Base-by-base conservation (phyloP, 163 green algal genomes). In the Scenedesmus sp. region DNA sequence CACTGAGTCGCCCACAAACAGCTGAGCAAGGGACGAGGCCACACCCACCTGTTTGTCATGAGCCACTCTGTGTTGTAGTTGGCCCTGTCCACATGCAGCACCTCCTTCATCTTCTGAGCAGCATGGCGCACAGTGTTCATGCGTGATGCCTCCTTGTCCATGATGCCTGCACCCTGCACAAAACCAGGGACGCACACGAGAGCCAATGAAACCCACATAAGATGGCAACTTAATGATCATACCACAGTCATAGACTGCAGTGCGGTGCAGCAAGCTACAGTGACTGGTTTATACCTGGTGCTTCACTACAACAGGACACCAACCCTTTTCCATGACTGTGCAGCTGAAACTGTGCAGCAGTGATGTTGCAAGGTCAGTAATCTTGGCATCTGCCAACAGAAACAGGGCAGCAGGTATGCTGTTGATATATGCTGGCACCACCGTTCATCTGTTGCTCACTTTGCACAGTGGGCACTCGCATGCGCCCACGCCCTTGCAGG, bases 61-160 rank as follows among this genome's bases (percentile, higher is more conserved):
- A 86, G 86, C 86, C 86, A 91, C 18, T 91, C 86, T 44, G 86
- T 87, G 37, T 91, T 79, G 86, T 91, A 86, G 33, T 86, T 65
- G 44, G 86, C 42, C 0, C 86, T 30, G n/a, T 91, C 86, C 26
- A 91, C 49, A 35, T 85, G 30, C 40, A 91, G 53, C 43, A 91
- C 86, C 51, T 79, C 24, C 26, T 86, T 79, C n/a, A 91, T n/a
- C 76, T 91, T 91, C 73, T 91, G 86, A 40, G 78, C 51, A 4
- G 86, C 80, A 51, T 91, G 86, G 33, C 76, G 79, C 46, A 91
- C 59, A 35, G 37, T 44, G 76, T 91, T 85, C 49, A 87, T 51
- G 7, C 53, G 86, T 0, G 81, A 44, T 4, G 46, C 30, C 13
- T 91, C 51, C 49, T 91, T 86, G 53, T 85, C 51, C 22, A 68